Conservation (phyloP, 2,329 filamentous ascomycete species). For the Xylaria arbuscula region DNA sequence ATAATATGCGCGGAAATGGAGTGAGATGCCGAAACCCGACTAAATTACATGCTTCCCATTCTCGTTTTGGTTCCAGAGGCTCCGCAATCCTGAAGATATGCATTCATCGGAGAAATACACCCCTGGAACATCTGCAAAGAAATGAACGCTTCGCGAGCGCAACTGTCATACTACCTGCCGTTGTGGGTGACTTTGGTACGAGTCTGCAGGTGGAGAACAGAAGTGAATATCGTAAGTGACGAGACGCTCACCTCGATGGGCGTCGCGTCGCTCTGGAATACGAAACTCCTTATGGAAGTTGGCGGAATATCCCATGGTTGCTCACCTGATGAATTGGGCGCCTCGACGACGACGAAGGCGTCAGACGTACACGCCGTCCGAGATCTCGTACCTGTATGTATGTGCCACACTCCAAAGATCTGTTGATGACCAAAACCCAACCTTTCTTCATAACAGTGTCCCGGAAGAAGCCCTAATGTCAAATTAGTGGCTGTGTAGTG, state of each 20-base stretch:
- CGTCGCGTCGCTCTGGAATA: slow-evolving; percentile 12
- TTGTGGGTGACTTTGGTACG: slow-evolving; percentile 8
- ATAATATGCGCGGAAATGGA: slow-evolving; percentile 10
- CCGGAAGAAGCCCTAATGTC: neutral
- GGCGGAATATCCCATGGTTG: slow-evolving; percentile 19
- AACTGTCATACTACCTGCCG: neutral
- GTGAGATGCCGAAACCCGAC: slow-evolving; percentile 18
- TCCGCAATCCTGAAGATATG: slow-evolving; percentile 12
- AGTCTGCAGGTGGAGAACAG: slow-evolving; percentile 10
- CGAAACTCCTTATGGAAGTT: neutral
- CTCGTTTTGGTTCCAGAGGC: slow-evolving; percentile 3
- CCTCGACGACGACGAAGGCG: slow-evolving; percentile 18
- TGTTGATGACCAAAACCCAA: neutral
- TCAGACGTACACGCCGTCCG: neutral
- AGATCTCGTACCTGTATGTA: slow-evolving; percentile 1
- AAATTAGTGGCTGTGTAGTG: neutral
- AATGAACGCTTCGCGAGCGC: slow-evolving; percentile 11
- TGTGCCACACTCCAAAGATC: neutral
- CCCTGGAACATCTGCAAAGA: slow-evolving; percentile 14
- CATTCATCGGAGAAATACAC: slow-evolving; percentile 12
- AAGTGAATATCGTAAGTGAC: slow-evolving; percentile 11
- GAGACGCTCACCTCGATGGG: slow-evolving; percentile 4
- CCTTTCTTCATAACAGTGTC: slow-evolving; percentile 1
- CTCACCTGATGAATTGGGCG: slow-evolving; percentile 10
- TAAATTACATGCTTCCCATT: slow-evolving; percentile 12